phyloP scores from a whole-genome alignment of 2,329 filamentous ascomycete genomes.

The Xylaria digitata region DNA sequence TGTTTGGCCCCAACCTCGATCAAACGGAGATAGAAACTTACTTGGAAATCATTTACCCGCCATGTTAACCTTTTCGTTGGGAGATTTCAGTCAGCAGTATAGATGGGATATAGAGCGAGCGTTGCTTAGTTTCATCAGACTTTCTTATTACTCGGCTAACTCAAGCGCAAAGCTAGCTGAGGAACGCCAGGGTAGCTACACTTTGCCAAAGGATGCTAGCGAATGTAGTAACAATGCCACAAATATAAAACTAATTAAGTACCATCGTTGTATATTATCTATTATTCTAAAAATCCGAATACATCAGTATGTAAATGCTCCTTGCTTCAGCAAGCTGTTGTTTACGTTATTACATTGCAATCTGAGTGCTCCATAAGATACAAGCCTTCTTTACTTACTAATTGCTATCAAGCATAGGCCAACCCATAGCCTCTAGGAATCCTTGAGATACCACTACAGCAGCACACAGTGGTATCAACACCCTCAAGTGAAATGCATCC shows the following conservation, averaged over 20 bases:
- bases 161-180: neutral
- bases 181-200: neutral
- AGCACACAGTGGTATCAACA: neutral
- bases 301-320: neutral
- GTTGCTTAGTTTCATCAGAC: neutral
- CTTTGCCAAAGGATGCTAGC: no score
- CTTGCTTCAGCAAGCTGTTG: neutral
- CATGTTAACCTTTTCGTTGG: constrained; percentile 7
- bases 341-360: neutral
- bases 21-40: constrained; percentile 22
- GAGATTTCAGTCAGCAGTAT: neutral
- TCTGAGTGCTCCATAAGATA: neutral
- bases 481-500: neutral
- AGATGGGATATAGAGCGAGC: neutral
- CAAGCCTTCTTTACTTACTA: neutral
- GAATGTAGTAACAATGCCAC: no score
- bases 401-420: neutral
- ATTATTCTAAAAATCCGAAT: neutral
- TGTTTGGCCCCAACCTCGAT: constrained; percentile 25
- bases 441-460: neutral
- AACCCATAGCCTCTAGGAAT: neutral
- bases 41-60: constrained; percentile 26
- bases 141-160: neutral
- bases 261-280: neutral
- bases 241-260: no score